phyloP scores from a whole-genome alignment of 2,329 filamentous ascomycete genomes.

The Tolypocladium tundrense region DNA sequence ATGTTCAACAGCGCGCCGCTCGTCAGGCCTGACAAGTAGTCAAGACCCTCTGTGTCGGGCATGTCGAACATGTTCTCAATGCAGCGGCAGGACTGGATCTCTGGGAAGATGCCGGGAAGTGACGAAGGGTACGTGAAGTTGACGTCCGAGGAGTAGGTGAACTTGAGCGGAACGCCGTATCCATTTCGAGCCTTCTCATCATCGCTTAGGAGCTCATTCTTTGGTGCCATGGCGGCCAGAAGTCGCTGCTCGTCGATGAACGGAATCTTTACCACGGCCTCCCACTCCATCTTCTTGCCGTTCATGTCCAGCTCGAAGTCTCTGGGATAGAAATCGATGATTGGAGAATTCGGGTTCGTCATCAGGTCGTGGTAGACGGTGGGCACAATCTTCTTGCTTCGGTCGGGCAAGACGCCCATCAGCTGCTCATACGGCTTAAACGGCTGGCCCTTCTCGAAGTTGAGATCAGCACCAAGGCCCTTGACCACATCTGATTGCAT shows the following conservation, averaged over 20 bases:
- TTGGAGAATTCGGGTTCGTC: conserved; percentile 82
- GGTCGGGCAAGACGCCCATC: conserved; percentile 95
- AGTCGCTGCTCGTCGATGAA: conserved; percentile 92
- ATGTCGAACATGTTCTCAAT: conserved; percentile 95
- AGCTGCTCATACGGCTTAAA: conserved; percentile 94
- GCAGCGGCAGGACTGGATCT: conserved; percentile 77
- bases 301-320: conserved; percentile 99
- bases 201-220: conserved; percentile 64
- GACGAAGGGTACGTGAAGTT: conserved; percentile 83
- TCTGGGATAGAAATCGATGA: conserved; percentile 94
- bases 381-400: conserved; percentile 95
- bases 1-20: conserved; percentile 74
- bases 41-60: conserved; percentile 80
- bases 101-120: conserved; percentile 79
- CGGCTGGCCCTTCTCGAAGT: conserved; percentile 89
- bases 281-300: conserved; percentile 99
- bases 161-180: conserved; percentile 88
- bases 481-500: conserved; percentile 64
- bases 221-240: conserved; percentile 74
- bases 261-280: conserved; percentile 96
- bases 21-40: conserved; percentile 74
- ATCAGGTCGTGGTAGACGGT: conserved; percentile 80
- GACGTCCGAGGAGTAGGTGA: conserved; percentile 68
- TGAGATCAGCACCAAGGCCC: conserved; percentile 75
- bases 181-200: conserved; percentile 77